phyloP scores from a whole-genome alignment of 148 eudicot species.

The Persicaria maculosa region DNA sequence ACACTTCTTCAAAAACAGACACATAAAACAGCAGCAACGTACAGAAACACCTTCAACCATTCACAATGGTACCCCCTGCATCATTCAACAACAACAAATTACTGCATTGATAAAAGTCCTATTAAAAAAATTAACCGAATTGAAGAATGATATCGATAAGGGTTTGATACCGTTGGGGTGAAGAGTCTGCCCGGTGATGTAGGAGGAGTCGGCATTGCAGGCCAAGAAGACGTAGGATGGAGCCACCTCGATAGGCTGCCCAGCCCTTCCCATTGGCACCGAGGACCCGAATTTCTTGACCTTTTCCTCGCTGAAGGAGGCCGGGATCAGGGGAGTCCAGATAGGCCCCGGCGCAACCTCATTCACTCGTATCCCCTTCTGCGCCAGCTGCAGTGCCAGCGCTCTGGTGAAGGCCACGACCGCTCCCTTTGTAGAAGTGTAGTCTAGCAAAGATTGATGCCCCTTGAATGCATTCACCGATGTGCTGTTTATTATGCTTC shows the following conservation, averaged over 20 bases:
- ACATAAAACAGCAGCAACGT: no score
- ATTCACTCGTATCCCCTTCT: constrained; percentile 58
- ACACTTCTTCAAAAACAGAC: no score
- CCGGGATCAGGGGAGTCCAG: constrained; percentile 77
- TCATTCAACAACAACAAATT: neutral
- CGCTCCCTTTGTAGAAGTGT: constrained; percentile 74
- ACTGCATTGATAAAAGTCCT: no score
- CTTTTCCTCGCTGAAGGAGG: constrained; percentile 49
- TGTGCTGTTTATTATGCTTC: constrained; percentile 61
- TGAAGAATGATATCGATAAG: neutral
- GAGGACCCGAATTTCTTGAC: constrained; percentile 37
- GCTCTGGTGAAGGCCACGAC: constrained; percentile 67
- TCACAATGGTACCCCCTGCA: constrained; percentile 13
- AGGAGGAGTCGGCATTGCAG: constrained; percentile 56
- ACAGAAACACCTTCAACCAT: neutral
- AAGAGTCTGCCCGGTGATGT: constrained; percentile 63
- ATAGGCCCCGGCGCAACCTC: constrained; percentile 81
- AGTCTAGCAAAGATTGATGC: constrained; percentile 47
- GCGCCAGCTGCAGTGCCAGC: constrained; percentile 56
- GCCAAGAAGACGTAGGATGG: constrained; percentile 77
- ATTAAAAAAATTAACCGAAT: no score
- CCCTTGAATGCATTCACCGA: constrained; percentile 68
- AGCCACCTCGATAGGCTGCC: constrained; percentile 71
- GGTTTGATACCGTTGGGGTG: constrained; percentile 61
- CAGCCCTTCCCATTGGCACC: constrained; percentile 82